These are phyloP conservation scores for Lathyrus tuberosus DNA, from an alignment of 306 rosid genomes.

Conservation along the genomic window DNA sequence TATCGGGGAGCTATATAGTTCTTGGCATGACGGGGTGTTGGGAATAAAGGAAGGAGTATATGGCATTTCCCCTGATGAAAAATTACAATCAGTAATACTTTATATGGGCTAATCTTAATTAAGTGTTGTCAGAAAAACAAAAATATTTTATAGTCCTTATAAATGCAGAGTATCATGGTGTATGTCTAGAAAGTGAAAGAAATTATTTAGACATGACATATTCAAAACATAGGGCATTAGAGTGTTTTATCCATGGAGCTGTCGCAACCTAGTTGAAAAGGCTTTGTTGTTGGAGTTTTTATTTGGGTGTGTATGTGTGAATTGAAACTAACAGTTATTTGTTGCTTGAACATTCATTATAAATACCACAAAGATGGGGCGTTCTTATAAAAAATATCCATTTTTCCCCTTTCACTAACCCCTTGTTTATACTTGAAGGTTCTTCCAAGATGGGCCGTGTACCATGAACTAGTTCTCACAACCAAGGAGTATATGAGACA, in stretches of 20 bases:
- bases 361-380: conserved; percentile 5
- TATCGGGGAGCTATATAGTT: background rate
- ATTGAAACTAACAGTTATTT: background rate
- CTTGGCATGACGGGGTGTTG: background rate
- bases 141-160: background rate
- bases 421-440: conserved; percentile 51
- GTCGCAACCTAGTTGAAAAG: background rate
- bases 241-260: background rate
- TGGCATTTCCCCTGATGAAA: no score
- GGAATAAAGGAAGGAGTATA: background rate
- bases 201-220: background rate
- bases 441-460: conserved; percentile 92
- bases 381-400: conserved; percentile 17
- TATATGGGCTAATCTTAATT: no score
- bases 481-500: conserved; percentile 97
- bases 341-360: conserved; percentile 7
- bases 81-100: background rate
- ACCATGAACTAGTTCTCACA: conserved; percentile 92
- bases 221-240: background rate
- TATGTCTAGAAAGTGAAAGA: background rate
- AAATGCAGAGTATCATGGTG: background rate
- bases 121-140: no score
- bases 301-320: background rate
- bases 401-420: background rate
- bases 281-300: background rate